Conservation (phyloP, 805 yeast species). For the Yamadazyma sp. region DNA sequence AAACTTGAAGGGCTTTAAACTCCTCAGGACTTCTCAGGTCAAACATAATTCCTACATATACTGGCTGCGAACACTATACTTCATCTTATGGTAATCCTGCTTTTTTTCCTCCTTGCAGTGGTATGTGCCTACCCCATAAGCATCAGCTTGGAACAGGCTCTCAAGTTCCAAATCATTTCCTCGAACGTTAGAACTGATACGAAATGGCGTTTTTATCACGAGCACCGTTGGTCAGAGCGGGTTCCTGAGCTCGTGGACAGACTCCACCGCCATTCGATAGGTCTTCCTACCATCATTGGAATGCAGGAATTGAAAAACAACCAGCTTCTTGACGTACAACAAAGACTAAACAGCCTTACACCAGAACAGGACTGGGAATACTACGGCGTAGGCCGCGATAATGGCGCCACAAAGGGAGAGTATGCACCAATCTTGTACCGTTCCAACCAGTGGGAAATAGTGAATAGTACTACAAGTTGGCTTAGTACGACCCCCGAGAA, state of each 20-base stretch:
- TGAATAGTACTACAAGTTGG: constrained; percentile 49
- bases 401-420: constrained; percentile 52
- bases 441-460: constrained; percentile 34
- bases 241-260: constrained; percentile 29
- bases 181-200: constrained; percentile 46
- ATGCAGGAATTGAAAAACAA: constrained; percentile 40
- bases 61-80: no score
- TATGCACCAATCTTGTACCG: constrained; percentile 49
- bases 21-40: no score
- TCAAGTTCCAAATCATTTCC: constrained; percentile 25
- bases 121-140: constrained; percentile 4
- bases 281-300: constrained; percentile 36
- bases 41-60: no score
- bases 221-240: constrained; percentile 46
- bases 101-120: not conserved
- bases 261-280: constrained; percentile 1
- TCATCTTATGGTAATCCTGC: not conserved
- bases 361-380: constrained; percentile 34
- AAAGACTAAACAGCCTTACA: constrained; percentile 36
- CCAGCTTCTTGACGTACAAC: constrained; percentile 36
- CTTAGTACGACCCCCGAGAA: constrained; percentile 51
- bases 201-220: constrained; percentile 30
- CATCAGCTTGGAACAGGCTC: constrained; percentile 7
- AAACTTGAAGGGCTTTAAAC: constrained; percentile 1
- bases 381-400: constrained; percentile 51